Evolutionary conservation across 441 rosid species (phyloP).

Genomic region (Euphorbia schlechtendalii): DNA sequence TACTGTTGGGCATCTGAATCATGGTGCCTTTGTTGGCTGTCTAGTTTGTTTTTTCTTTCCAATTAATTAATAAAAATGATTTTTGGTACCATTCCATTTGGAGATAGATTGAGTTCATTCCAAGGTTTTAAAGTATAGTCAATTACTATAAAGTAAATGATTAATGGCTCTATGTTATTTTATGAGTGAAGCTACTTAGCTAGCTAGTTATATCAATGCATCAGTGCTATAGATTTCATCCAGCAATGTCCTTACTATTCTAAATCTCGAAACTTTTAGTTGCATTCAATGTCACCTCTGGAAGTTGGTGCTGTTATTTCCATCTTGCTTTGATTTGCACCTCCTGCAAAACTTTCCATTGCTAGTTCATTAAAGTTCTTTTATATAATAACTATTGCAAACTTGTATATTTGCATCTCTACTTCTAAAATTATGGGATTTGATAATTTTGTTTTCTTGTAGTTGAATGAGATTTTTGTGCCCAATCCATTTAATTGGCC

Average conservation of each 20-base stretch:
- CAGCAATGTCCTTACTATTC: background rate
- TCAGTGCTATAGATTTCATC: too few relatives aligned
- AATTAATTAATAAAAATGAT: background rate
- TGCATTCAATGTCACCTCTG: conserved; percentile 32
- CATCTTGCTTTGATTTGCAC: conserved; percentile 81
- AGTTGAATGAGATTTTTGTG: too few relatives aligned
- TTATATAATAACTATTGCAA: background rate
- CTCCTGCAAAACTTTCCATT: conserved; percentile 60
- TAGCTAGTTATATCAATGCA: background rate
- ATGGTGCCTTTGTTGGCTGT: background rate
- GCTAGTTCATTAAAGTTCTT: conserved; percentile 74
- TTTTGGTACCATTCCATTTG: background rate
- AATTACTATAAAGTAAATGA: too few relatives aligned
- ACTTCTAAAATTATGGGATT: too few relatives aligned
- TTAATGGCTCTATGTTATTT: too few relatives aligned
- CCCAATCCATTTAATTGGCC: too few relatives aligned
- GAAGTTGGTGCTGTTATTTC: conserved; percentile 76
- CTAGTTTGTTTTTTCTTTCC: background rate
- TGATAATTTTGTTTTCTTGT: too few relatives aligned
- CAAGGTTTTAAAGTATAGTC: too few relatives aligned
- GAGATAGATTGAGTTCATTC: too few relatives aligned
- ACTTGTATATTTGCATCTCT: background rate
- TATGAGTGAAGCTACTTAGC: background rate
- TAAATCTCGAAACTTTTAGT: conserved; percentile 25
- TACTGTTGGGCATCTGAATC: background rate